A percentile compares a stretch with the other conserved stretches of the same genome.
phyloP scores from a whole-genome alignment of 192 early-diverging fungal genomes.

The Rhizophagus clarus region DNA sequence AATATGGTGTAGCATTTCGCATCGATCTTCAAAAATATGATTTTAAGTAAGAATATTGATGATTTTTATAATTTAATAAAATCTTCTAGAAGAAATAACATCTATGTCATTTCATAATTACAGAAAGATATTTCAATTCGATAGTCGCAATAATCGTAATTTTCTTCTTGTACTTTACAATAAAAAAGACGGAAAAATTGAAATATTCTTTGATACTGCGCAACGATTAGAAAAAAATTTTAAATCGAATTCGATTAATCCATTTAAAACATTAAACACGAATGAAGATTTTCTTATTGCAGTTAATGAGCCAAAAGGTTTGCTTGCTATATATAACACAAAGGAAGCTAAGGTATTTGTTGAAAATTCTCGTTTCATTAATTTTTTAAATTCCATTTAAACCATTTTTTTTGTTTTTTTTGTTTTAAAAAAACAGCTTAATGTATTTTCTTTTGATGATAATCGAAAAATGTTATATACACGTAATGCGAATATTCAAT shows the following conservation, averaged over 20 bases:
- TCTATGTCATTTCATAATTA: not conserved
- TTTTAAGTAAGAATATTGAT: too few relatives aligned
- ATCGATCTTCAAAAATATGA: too few relatives aligned
- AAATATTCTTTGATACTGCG: slow-evolving; percentile 2
- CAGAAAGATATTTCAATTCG: slow-evolving; percentile 22
- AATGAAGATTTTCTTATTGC: slow-evolving; percentile 7
- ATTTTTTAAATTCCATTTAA: too few relatives aligned
- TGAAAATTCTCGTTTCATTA: too few relatives aligned
- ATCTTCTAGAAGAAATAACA: too few relatives aligned
- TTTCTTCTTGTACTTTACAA: not conserved
- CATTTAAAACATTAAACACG: not conserved
- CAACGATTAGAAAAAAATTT: not conserved
- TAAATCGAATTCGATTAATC: not conserved
- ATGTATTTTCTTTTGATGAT: slow-evolving; percentile 6
- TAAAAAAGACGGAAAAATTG: not conserved
- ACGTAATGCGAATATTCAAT: not conserved
- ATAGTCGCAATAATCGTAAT: not conserved
- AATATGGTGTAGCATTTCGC: too few relatives aligned
- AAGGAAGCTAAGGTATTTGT: not conserved
- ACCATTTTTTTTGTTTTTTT: too few relatives aligned
- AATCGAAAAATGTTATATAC: not conserved
- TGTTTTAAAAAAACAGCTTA: too few relatives aligned
- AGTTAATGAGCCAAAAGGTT: slow-evolving; percentile 8
- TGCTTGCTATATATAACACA: not conserved
- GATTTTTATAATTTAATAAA: too few relatives aligned